phyloP scores from a whole-genome alignment of 164 flowering plant genomes.

The Warburgia ugandensis region DNA sequence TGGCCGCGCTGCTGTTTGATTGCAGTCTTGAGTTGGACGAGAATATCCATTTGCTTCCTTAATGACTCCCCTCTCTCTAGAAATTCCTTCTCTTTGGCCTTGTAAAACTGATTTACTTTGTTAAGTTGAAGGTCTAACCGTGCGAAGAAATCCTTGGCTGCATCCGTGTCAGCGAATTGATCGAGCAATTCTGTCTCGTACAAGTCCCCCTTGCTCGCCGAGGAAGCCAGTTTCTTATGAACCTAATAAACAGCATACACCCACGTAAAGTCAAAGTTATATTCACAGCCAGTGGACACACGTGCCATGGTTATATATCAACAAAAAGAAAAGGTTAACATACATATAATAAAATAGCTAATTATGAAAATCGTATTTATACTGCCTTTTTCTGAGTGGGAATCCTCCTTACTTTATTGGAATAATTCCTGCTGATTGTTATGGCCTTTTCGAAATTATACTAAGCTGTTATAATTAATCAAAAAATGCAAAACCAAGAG shows the following conservation, averaged over 20 bases:
- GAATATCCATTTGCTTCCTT: conserved; percentile 78
- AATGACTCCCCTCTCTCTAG: conserved; percentile 75
- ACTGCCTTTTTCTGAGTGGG: too few species aligned
- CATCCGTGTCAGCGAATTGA: conserved; percentile 61
- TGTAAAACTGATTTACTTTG: conserved; percentile 89
- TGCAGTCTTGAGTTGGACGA: conserved; percentile 48
- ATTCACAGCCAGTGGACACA: too few species aligned
- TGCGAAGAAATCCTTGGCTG: conserved; percentile 60
- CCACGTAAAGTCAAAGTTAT: conserved; percentile 2
- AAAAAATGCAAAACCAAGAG: too few species aligned
- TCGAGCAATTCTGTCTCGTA: conserved; percentile 87
- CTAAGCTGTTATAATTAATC: too few species aligned
- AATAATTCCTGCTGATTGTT: too few species aligned
- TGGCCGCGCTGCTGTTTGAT: conserved; percentile 34
- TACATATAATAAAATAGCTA: too few species aligned
- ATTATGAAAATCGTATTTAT: too few species aligned
- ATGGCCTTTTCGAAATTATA: too few species aligned
- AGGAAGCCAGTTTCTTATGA: conserved; percentile 68
- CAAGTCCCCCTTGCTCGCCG: conserved; percentile 59
- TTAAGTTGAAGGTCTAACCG: conserved; percentile 75
- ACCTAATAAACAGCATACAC: conserved; percentile 39
- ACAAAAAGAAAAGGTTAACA: too few species aligned
- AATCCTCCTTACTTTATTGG: too few species aligned
- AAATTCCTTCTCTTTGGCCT: conserved; percentile 76
- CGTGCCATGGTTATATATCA: too few species aligned